These are phyloP conservation scores for Trichomonascaceae sp. DNA, from an alignment of 1,139 yeast species.

Conservation along the genomic window DNA sequence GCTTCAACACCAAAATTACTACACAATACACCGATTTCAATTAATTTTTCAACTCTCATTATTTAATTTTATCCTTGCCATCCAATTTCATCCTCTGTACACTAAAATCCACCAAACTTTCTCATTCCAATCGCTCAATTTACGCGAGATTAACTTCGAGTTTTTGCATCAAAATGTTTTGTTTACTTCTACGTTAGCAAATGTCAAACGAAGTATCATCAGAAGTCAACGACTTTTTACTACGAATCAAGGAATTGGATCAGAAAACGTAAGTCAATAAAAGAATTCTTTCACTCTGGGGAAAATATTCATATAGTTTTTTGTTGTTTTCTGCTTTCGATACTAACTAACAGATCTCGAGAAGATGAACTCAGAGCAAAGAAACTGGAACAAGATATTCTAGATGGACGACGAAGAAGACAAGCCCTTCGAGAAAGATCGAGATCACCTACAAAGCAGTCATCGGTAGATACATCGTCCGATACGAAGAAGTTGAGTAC, in stretches of 20 bases:
- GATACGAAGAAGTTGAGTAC: neutral
- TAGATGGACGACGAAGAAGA: conserved; percentile 30
- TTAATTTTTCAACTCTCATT: neutral
- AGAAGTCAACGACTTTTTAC: conserved; percentile 33
- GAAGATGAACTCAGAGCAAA: conserved; percentile 34
- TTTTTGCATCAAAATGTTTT: neutral
- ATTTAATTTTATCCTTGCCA: neutral
- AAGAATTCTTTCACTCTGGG: neutral
- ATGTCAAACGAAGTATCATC: neutral
- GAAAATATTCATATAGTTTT: neutral
- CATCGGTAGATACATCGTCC: neutral
- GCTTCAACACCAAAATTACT: neutral
- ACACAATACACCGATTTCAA: neutral
- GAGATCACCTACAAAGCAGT: conserved; percentile 19
- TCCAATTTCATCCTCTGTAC: neutral
- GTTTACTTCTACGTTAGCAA: neutral
- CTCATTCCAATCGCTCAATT: neutral
- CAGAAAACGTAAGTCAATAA: conserved; percentile 28
- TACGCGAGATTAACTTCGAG: neutral
- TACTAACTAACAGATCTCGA: conserved; percentile 22
- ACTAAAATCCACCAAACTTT: neutral
- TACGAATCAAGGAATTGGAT: conserved; percentile 32
- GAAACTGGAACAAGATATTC: conserved; percentile 32
- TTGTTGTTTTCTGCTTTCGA: neutral
- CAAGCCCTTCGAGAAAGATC: conserved; percentile 28